Conservation (phyloP, 306 rosid species). For the Rosa persica region DNA sequence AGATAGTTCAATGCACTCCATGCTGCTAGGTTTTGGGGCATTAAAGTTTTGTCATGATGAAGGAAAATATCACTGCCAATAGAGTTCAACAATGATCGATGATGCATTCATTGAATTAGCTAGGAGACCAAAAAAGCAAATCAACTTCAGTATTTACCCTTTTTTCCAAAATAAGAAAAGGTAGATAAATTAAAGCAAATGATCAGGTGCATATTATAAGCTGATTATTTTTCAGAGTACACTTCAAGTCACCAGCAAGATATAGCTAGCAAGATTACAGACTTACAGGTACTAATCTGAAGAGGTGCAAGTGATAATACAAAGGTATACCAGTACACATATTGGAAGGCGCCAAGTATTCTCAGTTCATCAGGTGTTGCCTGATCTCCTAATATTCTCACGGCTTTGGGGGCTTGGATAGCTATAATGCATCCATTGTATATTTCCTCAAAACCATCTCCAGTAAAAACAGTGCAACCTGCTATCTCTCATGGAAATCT, state of each 20-base stretch:
- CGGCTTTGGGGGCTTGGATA: constrained; percentile 79
- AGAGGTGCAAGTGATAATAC: too few relatives aligned
- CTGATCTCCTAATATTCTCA: constrained; percentile 68
- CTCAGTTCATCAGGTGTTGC: constrained; percentile 67
- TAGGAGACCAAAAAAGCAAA: constrained; percentile 10
- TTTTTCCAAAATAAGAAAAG: neutral
- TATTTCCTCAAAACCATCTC: constrained; percentile 58
- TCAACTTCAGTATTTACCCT: constrained; percentile 8
- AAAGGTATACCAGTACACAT: constrained; percentile 60
- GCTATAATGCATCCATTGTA: constrained; percentile 69
- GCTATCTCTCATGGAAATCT: constrained; percentile 26
- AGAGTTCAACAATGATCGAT: constrained; percentile 32
- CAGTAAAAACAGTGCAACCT: constrained; percentile 56
- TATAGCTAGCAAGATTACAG: too few relatives aligned
- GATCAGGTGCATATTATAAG: too few relatives aligned
- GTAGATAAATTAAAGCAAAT: too few relatives aligned
- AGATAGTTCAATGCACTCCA: constrained; percentile 98
- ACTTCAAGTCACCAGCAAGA: constrained; percentile 12
- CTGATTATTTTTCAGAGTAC: constrained; percentile 9
- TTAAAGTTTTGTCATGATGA: constrained; percentile 77
- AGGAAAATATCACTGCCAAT: constrained; percentile 89
- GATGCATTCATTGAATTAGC: constrained; percentile 1
- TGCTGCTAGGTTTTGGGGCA: constrained; percentile 90
- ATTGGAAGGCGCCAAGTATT: constrained; percentile 90
- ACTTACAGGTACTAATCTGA: too few relatives aligned